Conservation (phyloP, 1,284 basidiomycete species). For the Marasmius oreades region DNA sequence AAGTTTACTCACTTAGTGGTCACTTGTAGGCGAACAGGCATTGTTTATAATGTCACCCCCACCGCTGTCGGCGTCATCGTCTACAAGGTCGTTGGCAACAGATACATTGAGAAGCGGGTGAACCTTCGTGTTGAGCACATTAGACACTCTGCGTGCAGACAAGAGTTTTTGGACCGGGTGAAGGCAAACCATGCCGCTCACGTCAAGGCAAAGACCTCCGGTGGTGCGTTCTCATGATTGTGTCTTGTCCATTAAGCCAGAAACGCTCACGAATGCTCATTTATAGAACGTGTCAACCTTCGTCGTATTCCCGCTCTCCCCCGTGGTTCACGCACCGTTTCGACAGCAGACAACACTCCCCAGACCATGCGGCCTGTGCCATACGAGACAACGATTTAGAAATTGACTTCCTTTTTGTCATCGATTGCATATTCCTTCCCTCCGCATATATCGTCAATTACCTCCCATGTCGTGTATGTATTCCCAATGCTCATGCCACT, state of each 20-base stretch:
- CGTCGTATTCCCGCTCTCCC: slow-evolving; percentile 88
- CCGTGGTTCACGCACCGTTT: slow-evolving; percentile 78
- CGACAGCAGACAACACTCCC: slow-evolving; percentile 75
- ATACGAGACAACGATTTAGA: slow-evolving; percentile 84
- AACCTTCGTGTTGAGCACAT: slow-evolving; percentile 99
- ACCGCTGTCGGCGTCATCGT: slow-evolving; percentile 95
- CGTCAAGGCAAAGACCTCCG: slow-evolving; percentile 83
- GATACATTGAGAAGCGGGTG: slow-evolving; percentile 99
- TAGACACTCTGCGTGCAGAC: slow-evolving; percentile 96
- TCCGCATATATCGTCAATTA: no score
- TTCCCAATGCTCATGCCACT: background rate
- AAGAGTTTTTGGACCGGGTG: slow-evolving; percentile 97
- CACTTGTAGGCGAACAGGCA: slow-evolving; percentile 81
- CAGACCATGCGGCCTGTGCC: slow-evolving; percentile 91
- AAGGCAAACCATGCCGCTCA: slow-evolving; percentile 89
- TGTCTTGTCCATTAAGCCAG: background rate
- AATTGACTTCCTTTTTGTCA: no score
- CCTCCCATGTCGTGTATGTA: background rate
- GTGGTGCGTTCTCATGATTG: slow-evolving; percentile 60
- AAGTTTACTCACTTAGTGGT: slow-evolving; percentile 5
- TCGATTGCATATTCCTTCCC: no score
- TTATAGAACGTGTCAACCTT: slow-evolving; percentile 77
- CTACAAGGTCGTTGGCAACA: slow-evolving; percentile 98
- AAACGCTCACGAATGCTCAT: slow-evolving; percentile 6
- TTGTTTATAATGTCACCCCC: slow-evolving; percentile 97